A percentile compares a stretch with the other conserved stretches of the same genome.
These are phyloP conservation scores for Magnusiomyces fungicola DNA, from an alignment of 1,139 yeast species.

Conservation along the genomic window DNA sequence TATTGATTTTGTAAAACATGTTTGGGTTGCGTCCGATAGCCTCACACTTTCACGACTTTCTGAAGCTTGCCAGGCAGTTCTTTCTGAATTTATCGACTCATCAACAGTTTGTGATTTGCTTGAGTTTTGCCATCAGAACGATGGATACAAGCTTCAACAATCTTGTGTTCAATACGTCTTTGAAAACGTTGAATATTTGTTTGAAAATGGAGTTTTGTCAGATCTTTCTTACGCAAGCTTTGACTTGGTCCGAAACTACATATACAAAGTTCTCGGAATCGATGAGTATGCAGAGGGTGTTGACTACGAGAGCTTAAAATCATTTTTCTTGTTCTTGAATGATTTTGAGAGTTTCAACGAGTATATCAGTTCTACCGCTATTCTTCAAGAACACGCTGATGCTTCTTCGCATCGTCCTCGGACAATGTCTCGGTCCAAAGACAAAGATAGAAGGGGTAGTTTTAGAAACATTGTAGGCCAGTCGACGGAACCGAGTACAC, in stretches of 20 bases:
- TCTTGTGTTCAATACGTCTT: slow-evolving; percentile 64
- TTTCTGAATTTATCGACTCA: slow-evolving; percentile 50
- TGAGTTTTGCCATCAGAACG: slow-evolving; percentile 45
- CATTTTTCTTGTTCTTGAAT: slow-evolving; percentile 8
- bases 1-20: slow-evolving; percentile 49
- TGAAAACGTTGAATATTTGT: slow-evolving; percentile 55
- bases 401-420: not conserved
- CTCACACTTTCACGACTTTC: slow-evolving; percentile 54
- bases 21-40: slow-evolving; percentile 59
- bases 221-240: slow-evolving; percentile 1
- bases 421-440: not conserved
- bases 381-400: not conserved
- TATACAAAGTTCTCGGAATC: not conserved
- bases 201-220: slow-evolving; percentile 41
- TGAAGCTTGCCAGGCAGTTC: slow-evolving; percentile 52
- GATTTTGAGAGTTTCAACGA: slow-evolving; percentile 13
- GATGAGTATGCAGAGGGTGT: not conserved
- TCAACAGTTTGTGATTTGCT: slow-evolving; percentile 57
- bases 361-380: slow-evolving; percentile 4
- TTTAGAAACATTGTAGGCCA: no score
- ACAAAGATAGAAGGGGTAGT: not conserved
- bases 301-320: not conserved
- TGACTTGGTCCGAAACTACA: not conserved
- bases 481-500: no score
- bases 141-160: slow-evolving; percentile 49